These are phyloP conservation scores for Colletotrichum aenigma DNA, from an alignment of 2,329 filamentous ascomycete genomes.

Conservation along the genomic window DNA sequence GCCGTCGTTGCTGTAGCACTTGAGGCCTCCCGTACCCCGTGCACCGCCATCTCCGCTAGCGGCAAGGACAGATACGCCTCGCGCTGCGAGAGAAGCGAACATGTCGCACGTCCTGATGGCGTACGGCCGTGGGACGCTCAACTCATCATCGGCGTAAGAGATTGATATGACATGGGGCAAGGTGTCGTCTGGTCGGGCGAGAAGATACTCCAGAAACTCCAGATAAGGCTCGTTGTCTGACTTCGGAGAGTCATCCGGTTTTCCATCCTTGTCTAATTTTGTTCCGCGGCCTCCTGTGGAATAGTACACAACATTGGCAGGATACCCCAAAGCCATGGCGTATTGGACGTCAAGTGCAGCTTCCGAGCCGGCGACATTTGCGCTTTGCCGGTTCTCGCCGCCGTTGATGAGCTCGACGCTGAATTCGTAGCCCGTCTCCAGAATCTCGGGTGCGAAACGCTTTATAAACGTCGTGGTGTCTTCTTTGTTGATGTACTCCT, in stretches of 20 bases:
- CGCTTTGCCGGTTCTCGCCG: conserved; percentile 46
- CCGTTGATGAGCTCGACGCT: conserved; percentile 44
- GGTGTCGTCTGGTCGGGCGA: conserved; percentile 44
- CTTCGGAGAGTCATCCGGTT: conserved; percentile 29
- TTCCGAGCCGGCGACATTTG: conserved; percentile 42
- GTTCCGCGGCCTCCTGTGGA: conserved; percentile 47
- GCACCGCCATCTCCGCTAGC: conserved; percentile 57
- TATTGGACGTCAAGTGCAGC: conserved; percentile 55
- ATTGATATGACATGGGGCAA: conserved; percentile 62
- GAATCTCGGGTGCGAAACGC: conserved; percentile 38
- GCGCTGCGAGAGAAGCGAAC: conserved; percentile 56
- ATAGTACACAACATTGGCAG: conserved; percentile 49
- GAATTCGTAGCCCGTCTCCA: conserved; percentile 42
- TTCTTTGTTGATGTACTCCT: conserved; percentile 48
- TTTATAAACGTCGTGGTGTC: conserved; percentile 45
- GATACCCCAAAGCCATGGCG: conserved; percentile 48
- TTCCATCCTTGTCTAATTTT: conserved; percentile 43
- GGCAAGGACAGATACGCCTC: conserved; percentile 56
- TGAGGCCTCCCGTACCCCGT: conserved; percentile 48
- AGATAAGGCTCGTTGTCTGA: conserved; percentile 62
- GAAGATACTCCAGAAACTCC: conserved; percentile 55
- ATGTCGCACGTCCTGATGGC: conserved; percentile 56
- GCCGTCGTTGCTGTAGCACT: conserved; percentile 64
- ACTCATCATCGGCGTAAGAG: conserved; percentile 64
- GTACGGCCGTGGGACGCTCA: conserved; percentile 55